A percentile compares a stretch with the other conserved stretches of the same genome.
Evolutionary conservation across 768 basidiomycete genomes (phyloP).

Genomic region (Lactarius pseudohatsudake): DNA sequence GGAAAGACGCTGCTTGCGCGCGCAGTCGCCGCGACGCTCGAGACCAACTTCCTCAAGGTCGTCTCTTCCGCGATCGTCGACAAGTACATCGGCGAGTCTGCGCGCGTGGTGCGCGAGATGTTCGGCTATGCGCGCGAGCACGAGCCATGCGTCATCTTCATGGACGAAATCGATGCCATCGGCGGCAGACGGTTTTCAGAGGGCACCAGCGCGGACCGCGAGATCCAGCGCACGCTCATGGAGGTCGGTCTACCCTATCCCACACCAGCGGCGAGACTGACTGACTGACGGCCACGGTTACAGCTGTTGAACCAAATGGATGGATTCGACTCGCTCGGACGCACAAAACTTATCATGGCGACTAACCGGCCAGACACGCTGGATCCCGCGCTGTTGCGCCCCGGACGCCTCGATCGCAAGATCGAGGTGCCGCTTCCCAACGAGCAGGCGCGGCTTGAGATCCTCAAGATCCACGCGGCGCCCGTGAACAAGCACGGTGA

Average conservation of each 20-base stretch:
- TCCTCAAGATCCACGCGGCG: constrained; percentile 94
- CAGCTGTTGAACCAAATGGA: constrained; percentile 99
- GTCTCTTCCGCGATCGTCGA: constrained; percentile 97
- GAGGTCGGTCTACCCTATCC: constrained; percentile 52
- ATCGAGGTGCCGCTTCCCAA: constrained; percentile 98
- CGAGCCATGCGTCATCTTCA: constrained; percentile 98
- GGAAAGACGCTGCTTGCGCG: constrained; percentile 94
- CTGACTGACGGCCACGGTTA: not conserved
- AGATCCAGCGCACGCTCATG: constrained; percentile 98
- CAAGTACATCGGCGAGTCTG: constrained; percentile 98
- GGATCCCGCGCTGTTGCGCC: constrained; percentile 94
- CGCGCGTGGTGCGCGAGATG: constrained; percentile 96
- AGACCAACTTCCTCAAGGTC: constrained; percentile 98
- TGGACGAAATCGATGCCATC: constrained; percentile 98
- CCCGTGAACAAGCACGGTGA: constrained; percentile 95
- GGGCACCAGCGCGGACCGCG: constrained; percentile 96
- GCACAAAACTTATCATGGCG: constrained; percentile 99
- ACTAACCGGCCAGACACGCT: constrained; percentile 98
- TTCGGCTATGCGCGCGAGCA: constrained; percentile 97
- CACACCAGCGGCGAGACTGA: not conserved
- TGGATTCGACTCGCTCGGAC: constrained; percentile 95
- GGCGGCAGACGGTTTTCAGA: constrained; percentile 89
- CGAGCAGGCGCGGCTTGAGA: constrained; percentile 93
- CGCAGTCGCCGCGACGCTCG: constrained; percentile 91
- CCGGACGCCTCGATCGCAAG: constrained; percentile 94